A percentile compares a stretch with the other conserved stretches of the same genome.
These are phyloP conservation scores for Pisolithus thermaeus DNA, from an alignment of 1,284 basidiomycete genomes.

Conservation along the genomic window DNA sequence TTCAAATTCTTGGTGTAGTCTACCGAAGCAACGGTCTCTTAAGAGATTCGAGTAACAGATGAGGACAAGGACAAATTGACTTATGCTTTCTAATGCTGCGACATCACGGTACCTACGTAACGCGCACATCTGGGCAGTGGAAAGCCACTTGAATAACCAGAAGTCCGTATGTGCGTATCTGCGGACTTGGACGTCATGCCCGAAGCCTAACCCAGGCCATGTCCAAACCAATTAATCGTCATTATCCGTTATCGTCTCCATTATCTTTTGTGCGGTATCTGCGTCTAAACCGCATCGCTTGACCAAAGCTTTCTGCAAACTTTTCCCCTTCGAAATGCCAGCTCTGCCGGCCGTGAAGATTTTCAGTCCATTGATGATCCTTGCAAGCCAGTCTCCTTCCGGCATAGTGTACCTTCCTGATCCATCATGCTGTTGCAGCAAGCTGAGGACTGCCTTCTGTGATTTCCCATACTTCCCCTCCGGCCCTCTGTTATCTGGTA, in stretches of 20 bases:
- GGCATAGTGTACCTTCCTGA: slow-evolving; percentile 24
- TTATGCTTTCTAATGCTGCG: too few relatives aligned
- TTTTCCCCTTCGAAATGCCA: slow-evolving; percentile 17
- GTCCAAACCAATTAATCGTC: not conserved
- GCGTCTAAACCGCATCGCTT: slow-evolving; percentile 24
- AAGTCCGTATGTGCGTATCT: too few relatives aligned
- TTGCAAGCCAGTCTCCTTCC: slow-evolving; percentile 20
- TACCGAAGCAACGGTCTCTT: too few relatives aligned
- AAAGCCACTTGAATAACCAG: too few relatives aligned
- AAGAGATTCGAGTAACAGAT: too few relatives aligned
- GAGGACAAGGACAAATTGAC: too few relatives aligned
- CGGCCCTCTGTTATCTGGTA: slow-evolving; percentile 15
- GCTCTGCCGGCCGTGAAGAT: slow-evolving; percentile 20
- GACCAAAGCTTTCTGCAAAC: slow-evolving; percentile 19
- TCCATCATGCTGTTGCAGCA: slow-evolving; percentile 12
- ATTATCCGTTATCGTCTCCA: slow-evolving; percentile 8
- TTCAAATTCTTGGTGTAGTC: too few relatives aligned
- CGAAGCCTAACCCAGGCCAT: too few relatives aligned
- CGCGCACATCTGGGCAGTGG: too few relatives aligned
- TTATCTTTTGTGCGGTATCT: slow-evolving; percentile 16
- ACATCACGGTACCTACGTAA: too few relatives aligned
- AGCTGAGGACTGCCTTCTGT: slow-evolving; percentile 9
- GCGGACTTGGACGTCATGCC: too few relatives aligned
- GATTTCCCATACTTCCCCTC: slow-evolving; percentile 22
- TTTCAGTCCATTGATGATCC: slow-evolving; percentile 22